Evolutionary conservation across 805 yeast genomes (phyloP).

Genomic region (Isabelozyma heimii): DNA sequence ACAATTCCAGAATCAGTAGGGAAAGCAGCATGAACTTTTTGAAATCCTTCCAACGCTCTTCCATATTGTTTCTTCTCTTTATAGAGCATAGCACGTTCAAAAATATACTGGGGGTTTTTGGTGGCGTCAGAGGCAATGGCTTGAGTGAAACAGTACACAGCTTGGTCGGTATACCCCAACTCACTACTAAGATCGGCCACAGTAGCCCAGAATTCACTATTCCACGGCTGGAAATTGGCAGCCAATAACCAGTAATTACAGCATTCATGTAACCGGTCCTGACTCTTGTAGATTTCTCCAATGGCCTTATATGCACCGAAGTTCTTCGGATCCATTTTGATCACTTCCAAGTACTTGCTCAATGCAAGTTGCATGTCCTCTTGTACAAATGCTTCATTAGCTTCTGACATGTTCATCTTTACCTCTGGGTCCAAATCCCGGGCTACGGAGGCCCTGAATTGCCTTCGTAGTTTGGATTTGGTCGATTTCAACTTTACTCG

Average conservation of each 20-base stretch:
- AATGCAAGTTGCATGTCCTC: constrained; percentile 60
- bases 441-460: constrained; percentile 31
- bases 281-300: constrained; percentile 76
- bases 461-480: constrained; percentile 16
- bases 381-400: constrained; percentile 76
- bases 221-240: constrained; percentile 73
- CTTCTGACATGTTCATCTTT: constrained; percentile 59
- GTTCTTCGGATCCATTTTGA: constrained; percentile 72
- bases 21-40: constrained; percentile 48
- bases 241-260: constrained; percentile 81
- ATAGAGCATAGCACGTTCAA: constrained; percentile 65
- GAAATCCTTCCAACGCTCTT: constrained; percentile 73
- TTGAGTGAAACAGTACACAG: constrained; percentile 67
- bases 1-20: constrained; percentile 62
- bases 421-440: constrained; percentile 71
- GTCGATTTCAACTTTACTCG: background rate
- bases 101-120: constrained; percentile 46
- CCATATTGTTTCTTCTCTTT: constrained; percentile 63
- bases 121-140: constrained; percentile 18
- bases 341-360: constrained; percentile 61
- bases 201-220: constrained; percentile 72
- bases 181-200: constrained; percentile 69
- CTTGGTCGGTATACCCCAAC: constrained; percentile 70
- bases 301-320: constrained; percentile 83
- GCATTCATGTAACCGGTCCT: constrained; percentile 67